phyloP scores from a whole-genome alignment of 2,329 filamentous ascomycete species.

The Cytospora piceicola region DNA sequence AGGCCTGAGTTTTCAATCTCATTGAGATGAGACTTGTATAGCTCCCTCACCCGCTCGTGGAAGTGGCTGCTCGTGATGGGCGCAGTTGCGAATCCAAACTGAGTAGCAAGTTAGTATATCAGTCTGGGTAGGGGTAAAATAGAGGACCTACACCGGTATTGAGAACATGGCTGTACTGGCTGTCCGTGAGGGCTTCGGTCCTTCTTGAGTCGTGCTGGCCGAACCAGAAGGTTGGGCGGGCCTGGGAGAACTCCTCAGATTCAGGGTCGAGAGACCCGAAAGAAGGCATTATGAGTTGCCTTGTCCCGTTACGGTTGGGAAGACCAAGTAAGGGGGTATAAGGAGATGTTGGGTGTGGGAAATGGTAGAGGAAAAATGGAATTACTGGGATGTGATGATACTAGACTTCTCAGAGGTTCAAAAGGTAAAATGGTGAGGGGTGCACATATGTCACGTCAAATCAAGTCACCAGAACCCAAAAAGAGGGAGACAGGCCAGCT shows the following conservation, averaged over 20 bases:
- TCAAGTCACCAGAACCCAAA: not conserved
- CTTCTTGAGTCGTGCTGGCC: conserved; percentile 74
- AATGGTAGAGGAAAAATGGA: not conserved
- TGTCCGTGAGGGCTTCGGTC: conserved; percentile 61
- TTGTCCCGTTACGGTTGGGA: not conserved
- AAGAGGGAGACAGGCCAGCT: not conserved
- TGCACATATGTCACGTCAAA: conserved; percentile 1
- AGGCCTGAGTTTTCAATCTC: conserved; percentile 42
- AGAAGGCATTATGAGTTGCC: conserved; percentile 31
- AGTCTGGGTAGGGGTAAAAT: conserved; percentile 18
- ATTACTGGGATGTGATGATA: not conserved
- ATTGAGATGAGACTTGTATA: conserved; percentile 62
- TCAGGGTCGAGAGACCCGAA: conserved; percentile 35
- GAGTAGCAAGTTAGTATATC: conserved; percentile 10
- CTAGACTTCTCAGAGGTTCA: not conserved
- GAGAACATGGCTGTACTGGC: conserved; percentile 69
- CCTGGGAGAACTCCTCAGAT: conserved; percentile 37
- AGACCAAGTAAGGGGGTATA: not conserved
- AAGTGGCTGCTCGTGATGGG: conserved; percentile 78
- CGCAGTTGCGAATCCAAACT: conserved; percentile 81
- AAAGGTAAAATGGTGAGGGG: not conserved
- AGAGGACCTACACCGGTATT: conserved; percentile 65
- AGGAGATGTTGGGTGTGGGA: not conserved
- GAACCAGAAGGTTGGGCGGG: conserved; percentile 62
- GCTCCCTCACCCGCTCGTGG: conserved; percentile 66